phyloP scores from a whole-genome alignment of 2,329 filamentous ascomycete species.

The Alternaria sp. region DNA sequence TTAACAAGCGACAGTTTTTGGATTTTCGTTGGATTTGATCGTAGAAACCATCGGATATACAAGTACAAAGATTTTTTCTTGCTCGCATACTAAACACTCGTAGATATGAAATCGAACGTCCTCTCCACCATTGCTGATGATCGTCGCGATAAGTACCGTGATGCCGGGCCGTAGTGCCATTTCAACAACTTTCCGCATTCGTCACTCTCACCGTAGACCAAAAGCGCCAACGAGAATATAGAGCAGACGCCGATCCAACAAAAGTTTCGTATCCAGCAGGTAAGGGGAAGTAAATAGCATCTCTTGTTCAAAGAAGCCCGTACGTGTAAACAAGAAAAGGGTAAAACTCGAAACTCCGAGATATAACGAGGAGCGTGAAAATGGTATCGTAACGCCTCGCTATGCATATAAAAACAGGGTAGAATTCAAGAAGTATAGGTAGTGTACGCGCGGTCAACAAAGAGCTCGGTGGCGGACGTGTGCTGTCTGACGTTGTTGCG shows the following conservation, averaged over 20 bases:
- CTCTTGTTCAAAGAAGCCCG: background rate
- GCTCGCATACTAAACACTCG: background rate
- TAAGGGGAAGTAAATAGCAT: background rate
- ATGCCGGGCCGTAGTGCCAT: background rate
- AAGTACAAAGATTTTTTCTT: background rate
- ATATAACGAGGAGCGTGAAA: conserved; percentile 18
- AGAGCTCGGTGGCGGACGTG: background rate
- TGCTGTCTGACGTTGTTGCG: background rate
- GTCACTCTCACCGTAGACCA: background rate
- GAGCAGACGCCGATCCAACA: background rate
- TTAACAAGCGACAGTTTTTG: background rate
- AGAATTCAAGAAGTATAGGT: background rate
- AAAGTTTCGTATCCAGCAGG: background rate
- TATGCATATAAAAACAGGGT: conserved; percentile 37
- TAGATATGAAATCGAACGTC: background rate
- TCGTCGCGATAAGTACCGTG: background rate
- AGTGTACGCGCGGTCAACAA: background rate
- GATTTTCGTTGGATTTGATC: background rate
- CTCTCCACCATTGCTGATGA: background rate
- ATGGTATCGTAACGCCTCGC: conserved; percentile 49
- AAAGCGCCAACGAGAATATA: background rate
- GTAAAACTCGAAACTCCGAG: conserved; percentile 9
- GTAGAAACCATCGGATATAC: background rate
- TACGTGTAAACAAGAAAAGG: conserved; percentile 15
- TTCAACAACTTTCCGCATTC: background rate